Evolutionary conservation across 2,329 filamentous ascomycete species (phyloP).

Genomic region (Gremmenia infestans): DNA sequence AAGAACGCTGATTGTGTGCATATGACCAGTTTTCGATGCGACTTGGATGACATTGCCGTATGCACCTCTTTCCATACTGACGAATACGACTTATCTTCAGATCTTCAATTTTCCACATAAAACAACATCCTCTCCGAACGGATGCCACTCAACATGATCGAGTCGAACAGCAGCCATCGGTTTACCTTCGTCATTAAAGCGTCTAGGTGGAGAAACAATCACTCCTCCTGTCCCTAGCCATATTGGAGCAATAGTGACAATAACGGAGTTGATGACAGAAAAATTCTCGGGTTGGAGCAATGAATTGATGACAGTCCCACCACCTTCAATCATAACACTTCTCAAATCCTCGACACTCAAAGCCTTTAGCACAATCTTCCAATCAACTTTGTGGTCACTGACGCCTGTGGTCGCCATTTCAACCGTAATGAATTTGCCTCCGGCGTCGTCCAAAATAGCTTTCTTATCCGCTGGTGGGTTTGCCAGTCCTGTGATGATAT

Average conservation of each 20-base stretch:
- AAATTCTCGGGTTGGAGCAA: conserved; percentile 59
- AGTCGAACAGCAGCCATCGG: conserved; percentile 6
- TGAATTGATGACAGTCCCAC: conserved; percentile 73
- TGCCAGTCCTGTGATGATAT: conserved; percentile 54
- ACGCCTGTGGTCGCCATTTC: background rate
- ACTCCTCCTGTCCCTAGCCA: conserved; percentile 81
- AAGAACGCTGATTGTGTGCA: too few relatives aligned
- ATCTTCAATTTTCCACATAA: conserved; percentile 7
- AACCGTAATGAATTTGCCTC: conserved; percentile 8
- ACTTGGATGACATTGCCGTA: too few relatives aligned
- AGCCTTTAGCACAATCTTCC: conserved; percentile 3
- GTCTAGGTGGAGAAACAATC: conserved; percentile 57
- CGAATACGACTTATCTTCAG: background rate
- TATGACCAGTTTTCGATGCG: too few relatives aligned
- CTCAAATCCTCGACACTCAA: conserved; percentile 35
- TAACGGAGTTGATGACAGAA: conserved; percentile 64
- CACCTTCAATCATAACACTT: conserved; percentile 89
- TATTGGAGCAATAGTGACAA: conserved; percentile 81
- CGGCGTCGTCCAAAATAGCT: background rate
- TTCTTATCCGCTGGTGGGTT: background rate
- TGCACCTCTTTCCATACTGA: too few relatives aligned
- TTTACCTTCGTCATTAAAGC: background rate
- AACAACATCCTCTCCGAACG: conserved; percentile 14
- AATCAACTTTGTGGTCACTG: conserved; percentile 2
- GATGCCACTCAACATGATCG: conserved; percentile 7